Evolutionary conservation across 495 filamentous ascomycete genomes (phyloP), one percentile per base, ranked within the genome.

Genomic region (Glarea lozoyensis): DNA sequence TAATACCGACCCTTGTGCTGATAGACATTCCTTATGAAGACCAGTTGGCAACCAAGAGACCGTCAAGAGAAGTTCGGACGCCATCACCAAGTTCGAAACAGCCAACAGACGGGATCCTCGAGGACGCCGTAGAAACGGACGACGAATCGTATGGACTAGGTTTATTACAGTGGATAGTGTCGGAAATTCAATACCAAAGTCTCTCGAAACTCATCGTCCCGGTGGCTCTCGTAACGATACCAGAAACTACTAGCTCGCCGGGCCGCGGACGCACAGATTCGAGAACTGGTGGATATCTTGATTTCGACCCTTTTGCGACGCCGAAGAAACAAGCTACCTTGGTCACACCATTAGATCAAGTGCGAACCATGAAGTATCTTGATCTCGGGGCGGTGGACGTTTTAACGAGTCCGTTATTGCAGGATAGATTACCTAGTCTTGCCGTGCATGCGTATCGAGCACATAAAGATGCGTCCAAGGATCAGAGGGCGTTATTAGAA

Each of bases 341-440:
- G 40, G 51, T 43, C 30, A 42, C 52, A 43, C 45, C 61, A 34
- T 54, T 67, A 56, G 61, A 68, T 58, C 56, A 67, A 48, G 50
- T 55, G 42, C 62, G 69, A 39, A 56, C 68, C 33, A 70, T 81
- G 42, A 74, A 69, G 49, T 92, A 83, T 60, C 62, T 97, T 10
- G 87, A 95, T 56, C 76, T 77, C 17, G 90, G 90, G 35, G 90
- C 90, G 10, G 66, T 83, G 15, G 90, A 95, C 66, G 84, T 95
- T 45, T 63, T 95, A 43, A 72, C 76, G 1, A 84, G 80, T 48
- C 89, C 90, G 4, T 59, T 96, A 18, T 73, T 82, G 45, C 71
- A 65, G 33, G 75, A 81, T 42, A 72, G 80, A 36, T 68, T 89
- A 17, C 78, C 81, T 50, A 76, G 78, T 30, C 70, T 95, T 21